Base-by-base conservation (phyloP, 179 eudicot species). In the Beta corolliflora region DNA sequence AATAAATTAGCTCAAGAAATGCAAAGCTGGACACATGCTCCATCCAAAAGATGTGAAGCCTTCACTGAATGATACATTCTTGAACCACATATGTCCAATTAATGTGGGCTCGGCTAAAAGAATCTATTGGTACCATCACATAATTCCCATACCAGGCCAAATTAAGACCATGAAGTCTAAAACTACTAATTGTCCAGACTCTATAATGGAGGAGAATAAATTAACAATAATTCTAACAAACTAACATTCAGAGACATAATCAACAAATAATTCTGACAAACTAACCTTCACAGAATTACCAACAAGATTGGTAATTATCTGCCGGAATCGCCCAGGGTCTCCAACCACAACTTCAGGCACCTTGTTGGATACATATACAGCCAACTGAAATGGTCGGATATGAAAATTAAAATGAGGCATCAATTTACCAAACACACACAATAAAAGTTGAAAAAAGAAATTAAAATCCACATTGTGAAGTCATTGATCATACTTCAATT, bases 241-340 rank as follows among this genome's bases (percentile, higher is more conserved):
- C 91, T 64, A 82, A 94, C 99, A 93, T 96, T 96, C 14, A 96
- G 87, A n/a, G 98, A 96, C 29, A 80, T 96, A 94, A 50, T 97
- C 99, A 79, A 96, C 97, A 63, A 75, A 25, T 10, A 73, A 76
- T 69, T 65, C 41, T 74, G 10, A 58, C 23, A 72, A 54, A 52
- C 91, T 64, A 82, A 94, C 99, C 94, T 96, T 96, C 16, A 96
- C 88, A n/a, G 98, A 96, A 80, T 96, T 96, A 50, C 97, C 99
- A 79, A 96, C 97, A 63, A 96, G 99, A 87, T 96, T 96, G 31
- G 94, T 91, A 76, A 96, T 92, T 72, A 94, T 92, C 87, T 96
- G 98, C 77, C 93, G 89, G 84, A 96, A 93, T 48, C 99, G 85
- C 54, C 91, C 97, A 66, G 96, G 99, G 85, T 96, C 99, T 74